Conservation (phyloP, 2,329 filamentous ascomycete species). For the Pyrenophora tritici-repentis region DNA sequence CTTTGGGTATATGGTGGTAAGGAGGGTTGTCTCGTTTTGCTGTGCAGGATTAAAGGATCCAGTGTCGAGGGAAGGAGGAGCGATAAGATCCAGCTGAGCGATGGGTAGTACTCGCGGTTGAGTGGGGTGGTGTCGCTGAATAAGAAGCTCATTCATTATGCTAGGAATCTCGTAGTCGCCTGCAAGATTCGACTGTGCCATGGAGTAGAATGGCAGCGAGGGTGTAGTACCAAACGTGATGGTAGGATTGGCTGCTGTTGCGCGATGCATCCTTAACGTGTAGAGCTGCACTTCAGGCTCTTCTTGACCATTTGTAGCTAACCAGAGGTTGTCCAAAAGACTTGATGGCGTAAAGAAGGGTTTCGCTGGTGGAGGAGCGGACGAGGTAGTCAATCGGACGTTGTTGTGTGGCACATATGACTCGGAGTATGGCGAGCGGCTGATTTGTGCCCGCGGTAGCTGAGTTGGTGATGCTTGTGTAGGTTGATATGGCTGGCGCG, state of each 20-base stretch:
- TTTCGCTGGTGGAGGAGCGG: slow-evolving; percentile 30
- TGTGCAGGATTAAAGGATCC: slow-evolving; percentile 35
- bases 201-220: slow-evolving; percentile 71
- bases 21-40: slow-evolving; percentile 38
- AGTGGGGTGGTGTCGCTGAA: slow-evolving; percentile 47
- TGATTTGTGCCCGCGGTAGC: slow-evolving; percentile 68
- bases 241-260: slow-evolving; percentile 49
- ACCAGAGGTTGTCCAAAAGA: slow-evolving; percentile 69
- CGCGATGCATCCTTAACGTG: slow-evolving; percentile 50
- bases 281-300: slow-evolving; percentile 44
- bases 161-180: slow-evolving; percentile 58
- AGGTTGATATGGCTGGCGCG: slow-evolving; percentile 72
- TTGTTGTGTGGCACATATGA: slow-evolving; percentile 51
- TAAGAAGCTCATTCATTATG: slow-evolving; percentile 48
- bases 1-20: slow-evolving; percentile 54
- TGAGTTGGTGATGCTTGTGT: slow-evolving; percentile 67
- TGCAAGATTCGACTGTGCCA: slow-evolving; percentile 61
- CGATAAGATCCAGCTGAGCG: slow-evolving; percentile 46
- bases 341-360: slow-evolving; percentile 58
- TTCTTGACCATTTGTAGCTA: slow-evolving; percentile 71
- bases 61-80: slow-evolving; percentile 43
- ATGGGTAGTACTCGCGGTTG: slow-evolving; percentile 47
- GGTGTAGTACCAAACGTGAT: slow-evolving; percentile 70
- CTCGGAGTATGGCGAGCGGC: slow-evolving; percentile 65
- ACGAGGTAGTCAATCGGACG: slow-evolving; percentile 33